Base-by-base conservation (phyloP, 495 filamentous ascomycete species). In the Penicillium angulare region DNA sequence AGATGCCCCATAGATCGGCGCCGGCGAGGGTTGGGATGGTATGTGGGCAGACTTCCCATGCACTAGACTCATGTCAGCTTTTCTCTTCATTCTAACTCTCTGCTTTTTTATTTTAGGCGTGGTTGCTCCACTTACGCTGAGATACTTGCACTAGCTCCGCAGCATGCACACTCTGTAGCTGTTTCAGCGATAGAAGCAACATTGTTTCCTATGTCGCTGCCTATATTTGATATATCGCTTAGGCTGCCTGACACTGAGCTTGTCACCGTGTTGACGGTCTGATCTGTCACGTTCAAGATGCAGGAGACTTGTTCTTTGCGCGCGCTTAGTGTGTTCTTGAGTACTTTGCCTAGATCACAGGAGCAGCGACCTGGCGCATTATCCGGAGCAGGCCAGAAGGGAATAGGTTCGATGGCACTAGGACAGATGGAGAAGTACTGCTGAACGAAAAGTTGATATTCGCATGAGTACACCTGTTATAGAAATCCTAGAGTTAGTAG, bases 371-470 rank as follows among this genome's bases (percentile, higher is more conserved):
- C 56, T 7, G 65, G 63, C 0, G 65, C 65, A 32, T 68, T 51
- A 8, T 62, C 53, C 7, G 65, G 65, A 0, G 65, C 58, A 13
- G 65, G 65, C 58, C 64, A 68, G 61, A 66, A 68, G 41, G 63
- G 65, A 35, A 68, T 68, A 17, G 57, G 53, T 21, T 63, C 60
- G n/a, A 34, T 21, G 38, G 58, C 58, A 21, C 47, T 62, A 15
- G 57, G 63, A 56, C 62, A 65, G n/a, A 65, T 44, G 38, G 60
- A 49, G 47, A 59, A 61, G 47, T 68, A 68, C 42, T 64, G 56
- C 18, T 65, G 61, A 13, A 68, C 50, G 44, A 68, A 64, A 48
- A 60, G 64, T 40, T 68, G 65, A 50, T 68, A 68, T 49, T 64
- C 59, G 54, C 65, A 68, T 16, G 65, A 68, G 47, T 68, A 68